Percentiles rank a stretch among this genome's conserved stretches.
Evolutionary conservation across 768 basidiomycete genomes (phyloP).

Genomic region (Leccinum fibrillosum): DNA sequence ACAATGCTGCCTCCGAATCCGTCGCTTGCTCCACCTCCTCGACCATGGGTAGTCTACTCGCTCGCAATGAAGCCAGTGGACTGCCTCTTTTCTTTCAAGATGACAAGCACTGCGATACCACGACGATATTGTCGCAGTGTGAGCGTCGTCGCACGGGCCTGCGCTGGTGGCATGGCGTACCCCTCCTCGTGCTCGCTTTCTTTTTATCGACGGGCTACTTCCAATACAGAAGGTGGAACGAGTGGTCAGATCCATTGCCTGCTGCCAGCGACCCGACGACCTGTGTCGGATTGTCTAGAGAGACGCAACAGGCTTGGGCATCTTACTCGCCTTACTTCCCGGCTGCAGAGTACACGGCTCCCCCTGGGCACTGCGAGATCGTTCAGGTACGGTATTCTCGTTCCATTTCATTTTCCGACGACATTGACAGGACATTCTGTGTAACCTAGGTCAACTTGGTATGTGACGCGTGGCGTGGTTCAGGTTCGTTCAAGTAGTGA

Average conservation of each 20-base stretch:
- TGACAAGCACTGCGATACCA: not conserved
- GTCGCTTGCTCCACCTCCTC: not conserved
- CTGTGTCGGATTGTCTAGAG: conserved; percentile 12
- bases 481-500: conserved; percentile 1
- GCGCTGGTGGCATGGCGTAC: not conserved
- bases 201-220: conserved; percentile 12
- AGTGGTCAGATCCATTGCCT: not conserved
- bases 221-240: conserved; percentile 9
- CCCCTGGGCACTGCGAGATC: conserved; percentile 49
- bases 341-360: conserved; percentile 40
- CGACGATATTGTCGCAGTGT: not conserved
- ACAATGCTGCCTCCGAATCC: not conserved
- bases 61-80: not conserved
- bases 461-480: not conserved
- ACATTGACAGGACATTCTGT: not conserved
- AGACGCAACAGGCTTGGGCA: conserved; percentile 45
- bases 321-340: conserved; percentile 62
- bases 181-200: conserved; percentile 14
- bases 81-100: not conserved
- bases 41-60: not conserved
- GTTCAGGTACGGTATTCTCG: conserved; percentile 43
- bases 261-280: not conserved
- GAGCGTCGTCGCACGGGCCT: not conserved
- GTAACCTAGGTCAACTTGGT: conserved; percentile 28
- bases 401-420: not conserved